Evolutionary conservation across 202 grass and related monocot genomes (phyloP).

Genomic region (Dendrocalamus latiflorus): DNA sequence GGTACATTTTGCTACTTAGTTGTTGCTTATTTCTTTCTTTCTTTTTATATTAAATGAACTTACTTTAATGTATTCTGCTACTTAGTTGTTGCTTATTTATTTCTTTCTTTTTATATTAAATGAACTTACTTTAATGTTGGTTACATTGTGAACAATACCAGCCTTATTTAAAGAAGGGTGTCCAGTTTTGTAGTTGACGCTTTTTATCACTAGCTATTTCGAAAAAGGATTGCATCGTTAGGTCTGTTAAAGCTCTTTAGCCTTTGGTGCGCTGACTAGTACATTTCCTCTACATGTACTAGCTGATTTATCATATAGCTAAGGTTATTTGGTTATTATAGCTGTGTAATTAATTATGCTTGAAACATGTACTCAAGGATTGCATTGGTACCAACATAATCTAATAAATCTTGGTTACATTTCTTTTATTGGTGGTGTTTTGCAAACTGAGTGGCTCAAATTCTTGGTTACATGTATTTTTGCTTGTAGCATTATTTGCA

Average conservation of each 20-base stretch:
- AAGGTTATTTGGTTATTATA: too few relatives aligned
- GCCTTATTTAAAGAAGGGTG: slow-evolving; percentile 10
- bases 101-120: background rate
- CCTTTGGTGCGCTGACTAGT: background rate
- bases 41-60: background rate
- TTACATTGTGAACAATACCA: background rate
- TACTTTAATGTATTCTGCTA: background rate
- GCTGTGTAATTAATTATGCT: background rate
- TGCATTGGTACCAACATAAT: background rate
- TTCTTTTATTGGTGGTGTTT: too few relatives aligned
- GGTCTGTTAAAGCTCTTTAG: background rate
- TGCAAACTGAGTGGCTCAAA: background rate
- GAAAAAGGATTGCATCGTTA: background rate
- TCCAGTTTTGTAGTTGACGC: background rate
- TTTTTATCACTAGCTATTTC: background rate
- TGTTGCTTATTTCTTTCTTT: slow-evolving; percentile 3
- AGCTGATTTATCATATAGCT: background rate
- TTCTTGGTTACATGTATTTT: background rate
- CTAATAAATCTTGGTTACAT: slow-evolving; percentile 1
- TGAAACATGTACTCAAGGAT: background rate
- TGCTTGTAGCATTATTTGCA: background rate
- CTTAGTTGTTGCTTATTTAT: too few relatives aligned
- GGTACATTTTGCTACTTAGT: slow-evolving; percentile 38
- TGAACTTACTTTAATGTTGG: background rate
- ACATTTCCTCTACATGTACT: background rate